phyloP scores from a whole-genome alignment of 164 flowering plant genomes.

The Umbilicus rupestris region DNA sequence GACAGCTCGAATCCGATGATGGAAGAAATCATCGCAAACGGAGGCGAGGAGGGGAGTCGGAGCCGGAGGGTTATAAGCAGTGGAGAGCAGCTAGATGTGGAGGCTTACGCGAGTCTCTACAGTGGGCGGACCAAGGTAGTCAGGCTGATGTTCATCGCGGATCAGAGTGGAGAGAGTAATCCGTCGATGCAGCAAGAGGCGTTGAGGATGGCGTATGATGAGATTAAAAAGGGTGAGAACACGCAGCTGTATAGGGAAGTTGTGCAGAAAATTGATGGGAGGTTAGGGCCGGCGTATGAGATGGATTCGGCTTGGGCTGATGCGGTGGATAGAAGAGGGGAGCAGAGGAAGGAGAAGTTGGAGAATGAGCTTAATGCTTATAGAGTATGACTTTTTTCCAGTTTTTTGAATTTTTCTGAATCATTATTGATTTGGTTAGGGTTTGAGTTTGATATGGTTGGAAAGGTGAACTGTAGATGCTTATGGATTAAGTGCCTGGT shows the following conservation, averaged over 20 bases:
- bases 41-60: conserved; percentile 20
- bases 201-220: conserved; percentile 80
- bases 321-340: conserved; percentile 58
- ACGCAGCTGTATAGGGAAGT: conserved; percentile 61
- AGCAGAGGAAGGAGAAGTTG: conserved; percentile 76
- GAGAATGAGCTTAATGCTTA: conserved; percentile 83
- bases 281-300: conserved; percentile 50
- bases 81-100: conserved; percentile 75
- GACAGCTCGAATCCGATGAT: conserved; percentile 30
- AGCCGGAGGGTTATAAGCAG: conserved; percentile 43
- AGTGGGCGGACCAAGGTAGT: conserved; percentile 67
- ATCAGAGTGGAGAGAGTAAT: conserved; percentile 24
- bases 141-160: conserved; percentile 78
- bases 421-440: background rate
- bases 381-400: conserved; percentile 30
- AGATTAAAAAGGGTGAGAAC: conserved; percentile 87
- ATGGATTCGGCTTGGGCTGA: conserved; percentile 63
- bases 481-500: background rate
- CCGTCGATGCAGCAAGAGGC: conserved; percentile 70
- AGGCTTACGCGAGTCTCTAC: conserved; percentile 74
- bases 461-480: background rate
- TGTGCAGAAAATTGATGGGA: conserved; percentile 63
- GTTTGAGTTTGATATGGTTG: background rate
- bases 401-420: background rate
- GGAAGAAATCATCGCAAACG: conserved; percentile 47